Percentiles rank a stretch among this genome's conserved stretches.
phyloP scores from a whole-genome alignment of 225 moss, liverwort and hornwort species.

The Anthoceros angustus region DNA sequence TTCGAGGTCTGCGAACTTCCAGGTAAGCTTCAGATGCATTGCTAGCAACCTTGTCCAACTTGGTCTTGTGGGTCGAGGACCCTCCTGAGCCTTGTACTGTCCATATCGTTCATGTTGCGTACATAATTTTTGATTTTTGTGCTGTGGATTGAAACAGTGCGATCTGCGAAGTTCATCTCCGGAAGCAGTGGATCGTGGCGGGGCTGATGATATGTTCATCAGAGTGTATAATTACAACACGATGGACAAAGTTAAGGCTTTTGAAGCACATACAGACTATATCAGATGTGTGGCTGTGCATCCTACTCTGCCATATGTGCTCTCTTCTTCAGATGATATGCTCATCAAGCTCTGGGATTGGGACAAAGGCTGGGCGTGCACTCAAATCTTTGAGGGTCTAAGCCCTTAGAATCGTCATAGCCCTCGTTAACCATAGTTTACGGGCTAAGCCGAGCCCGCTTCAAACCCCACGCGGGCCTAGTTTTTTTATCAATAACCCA shows the following conservation, averaged over 20 bases:
- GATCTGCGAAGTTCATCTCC: slow-evolving; percentile 94
- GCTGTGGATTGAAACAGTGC: slow-evolving; percentile 25
- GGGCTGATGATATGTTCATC: slow-evolving; percentile 84
- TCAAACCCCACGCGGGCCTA: too few relatives aligned
- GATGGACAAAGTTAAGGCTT: slow-evolving; percentile 96
- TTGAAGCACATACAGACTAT: slow-evolving; percentile 97
- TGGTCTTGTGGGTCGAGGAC: background rate
- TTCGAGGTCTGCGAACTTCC: slow-evolving; percentile 96
- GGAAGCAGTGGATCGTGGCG: slow-evolving; percentile 96
- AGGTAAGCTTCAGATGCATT: slow-evolving; percentile 20
- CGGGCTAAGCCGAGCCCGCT: too few relatives aligned
- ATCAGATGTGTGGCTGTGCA: slow-evolving; percentile 90
- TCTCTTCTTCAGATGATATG: slow-evolving; percentile 98
- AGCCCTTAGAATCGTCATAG: too few relatives aligned
- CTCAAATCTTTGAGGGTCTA: slow-evolving; percentile 95
- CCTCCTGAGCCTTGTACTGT: background rate
- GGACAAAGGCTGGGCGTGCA: slow-evolving; percentile 95
- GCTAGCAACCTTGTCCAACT: background rate
- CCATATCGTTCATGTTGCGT: background rate
- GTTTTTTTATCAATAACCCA: too few relatives aligned
- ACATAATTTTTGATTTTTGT: background rate
- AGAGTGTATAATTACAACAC: slow-evolving; percentile 98
- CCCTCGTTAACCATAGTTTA: too few relatives aligned
- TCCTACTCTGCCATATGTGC: slow-evolving; percentile 86
- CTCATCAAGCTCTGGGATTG: slow-evolving; percentile 99